These are phyloP conservation scores for Setaria viridis DNA, from an alignment of 202 grass and related monocot genomes.

Conservation along the genomic window DNA sequence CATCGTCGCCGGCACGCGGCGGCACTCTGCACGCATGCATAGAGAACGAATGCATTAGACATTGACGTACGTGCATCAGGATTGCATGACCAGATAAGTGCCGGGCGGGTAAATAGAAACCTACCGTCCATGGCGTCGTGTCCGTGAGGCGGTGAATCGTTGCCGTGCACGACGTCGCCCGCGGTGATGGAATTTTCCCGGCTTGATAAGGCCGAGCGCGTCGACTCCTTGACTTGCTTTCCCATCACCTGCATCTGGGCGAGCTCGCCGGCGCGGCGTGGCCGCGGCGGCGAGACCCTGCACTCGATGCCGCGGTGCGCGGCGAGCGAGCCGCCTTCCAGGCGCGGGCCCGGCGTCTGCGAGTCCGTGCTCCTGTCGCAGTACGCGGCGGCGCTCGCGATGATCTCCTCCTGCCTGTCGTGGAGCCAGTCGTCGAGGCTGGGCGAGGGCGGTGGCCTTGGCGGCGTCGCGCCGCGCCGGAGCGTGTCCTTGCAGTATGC, in stretches of 20 bases:
- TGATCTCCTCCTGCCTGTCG: conserved; percentile 3
- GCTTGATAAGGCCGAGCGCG: background rate
- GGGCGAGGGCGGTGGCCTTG: background rate
- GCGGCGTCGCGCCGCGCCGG: background rate
- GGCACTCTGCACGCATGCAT: background rate
- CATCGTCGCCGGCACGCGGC: background rate
- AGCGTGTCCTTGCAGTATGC: conserved; percentile 30
- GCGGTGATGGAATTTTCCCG: background rate
- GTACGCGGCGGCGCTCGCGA: background rate
- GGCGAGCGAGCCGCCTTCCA: no score
- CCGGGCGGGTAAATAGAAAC: background rate
- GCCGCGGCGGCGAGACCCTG: no score
- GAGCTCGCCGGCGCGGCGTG: no score
- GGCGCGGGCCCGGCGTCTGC: no score
- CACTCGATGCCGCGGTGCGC: no score
- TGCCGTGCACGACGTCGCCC: background rate
- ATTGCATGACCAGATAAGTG: no score
- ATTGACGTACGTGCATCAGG: background rate
- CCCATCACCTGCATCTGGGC: no score
- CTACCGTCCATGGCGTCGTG: background rate
- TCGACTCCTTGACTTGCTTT: background rate
- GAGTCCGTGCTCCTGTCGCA: background rate
- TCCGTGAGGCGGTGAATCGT: background rate
- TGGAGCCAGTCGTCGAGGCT: conserved; percentile 13
- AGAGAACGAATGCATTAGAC: background rate